These are phyloP conservation scores for Penicillium fuscoglaucum DNA, from an alignment of 2,329 filamentous ascomycete genomes.

Conservation along the genomic window DNA sequence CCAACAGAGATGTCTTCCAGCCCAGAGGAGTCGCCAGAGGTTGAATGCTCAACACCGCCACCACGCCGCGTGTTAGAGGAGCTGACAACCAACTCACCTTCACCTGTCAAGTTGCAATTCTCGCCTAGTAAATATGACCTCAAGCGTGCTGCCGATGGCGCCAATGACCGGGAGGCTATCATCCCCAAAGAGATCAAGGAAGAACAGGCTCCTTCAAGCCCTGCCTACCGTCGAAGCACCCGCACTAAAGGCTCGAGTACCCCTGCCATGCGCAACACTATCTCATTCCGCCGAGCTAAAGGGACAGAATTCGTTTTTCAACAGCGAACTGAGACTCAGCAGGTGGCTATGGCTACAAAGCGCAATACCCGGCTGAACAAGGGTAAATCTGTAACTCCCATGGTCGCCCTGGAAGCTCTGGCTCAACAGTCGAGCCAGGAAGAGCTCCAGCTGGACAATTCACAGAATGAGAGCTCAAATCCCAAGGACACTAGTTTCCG, in stretches of 20 bases:
- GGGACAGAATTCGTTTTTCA: constrained; percentile 49
- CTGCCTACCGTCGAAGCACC: constrained; percentile 39
- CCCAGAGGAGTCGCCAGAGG: constrained; percentile 19
- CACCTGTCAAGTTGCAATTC: constrained; percentile 33
- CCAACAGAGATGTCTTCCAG: constrained; percentile 15
- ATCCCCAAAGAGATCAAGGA: constrained; percentile 20
- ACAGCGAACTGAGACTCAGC: constrained; percentile 44
- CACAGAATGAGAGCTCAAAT: constrained; percentile 4
- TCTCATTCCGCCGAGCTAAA: constrained; percentile 46
- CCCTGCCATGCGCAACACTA: constrained; percentile 37
- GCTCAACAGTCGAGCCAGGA: constrained; percentile 18
- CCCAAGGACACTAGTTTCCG: constrained; percentile 9
- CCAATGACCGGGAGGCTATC: constrained; percentile 16
- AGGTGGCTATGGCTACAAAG: constrained; percentile 44
- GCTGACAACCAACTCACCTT: constrained; percentile 42
- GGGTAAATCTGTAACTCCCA: constrained; percentile 39
- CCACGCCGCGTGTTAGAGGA: constrained; percentile 38
- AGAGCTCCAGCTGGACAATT: constrained; percentile 3
- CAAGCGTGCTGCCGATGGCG: constrained; percentile 1
- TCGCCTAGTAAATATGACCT: constrained; percentile 33
- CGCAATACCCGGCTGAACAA: constrained; percentile 47
- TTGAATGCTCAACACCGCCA: constrained; percentile 32
- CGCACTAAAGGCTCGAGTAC: constrained; percentile 31
- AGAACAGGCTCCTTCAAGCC: constrained; percentile 27
- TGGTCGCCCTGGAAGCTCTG: constrained; percentile 31